Base-by-base conservation (phyloP, 148 eudicot genomes). In the Vaccinium vitisidaea region DNA sequence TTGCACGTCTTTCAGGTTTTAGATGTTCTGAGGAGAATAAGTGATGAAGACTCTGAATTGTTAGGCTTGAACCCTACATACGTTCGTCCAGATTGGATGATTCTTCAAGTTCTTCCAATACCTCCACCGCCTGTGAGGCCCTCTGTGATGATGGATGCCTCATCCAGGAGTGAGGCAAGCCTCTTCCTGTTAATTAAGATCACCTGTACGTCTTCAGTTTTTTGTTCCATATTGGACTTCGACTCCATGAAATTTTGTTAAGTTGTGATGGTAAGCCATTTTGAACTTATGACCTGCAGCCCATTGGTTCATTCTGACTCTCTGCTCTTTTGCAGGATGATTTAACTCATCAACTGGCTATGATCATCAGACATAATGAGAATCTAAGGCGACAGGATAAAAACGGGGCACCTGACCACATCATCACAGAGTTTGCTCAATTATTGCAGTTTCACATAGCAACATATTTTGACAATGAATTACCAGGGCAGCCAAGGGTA, bases 401-500 rank as follows among this genome's bases (percentile, higher is more conserved):
- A 84, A 97, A 97, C 87, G 99, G 99, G 65, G 98, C 99, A 84
- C 99, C 99, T 84, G 98, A 98, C 6, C 99, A 97, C 82, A 93
- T 97, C 46, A 95, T 97, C 30, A 93, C 98, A 32, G 99, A 97
- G 85, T 97, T 97, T 85, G 95, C 99, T 0, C 98, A 95, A 88
- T 75, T 97, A 86, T 88, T 97, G 86, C 99, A 97, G 88, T 97
- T 97, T 84, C 98, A 96, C 88, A 93, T 95, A 71, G 99, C 99
- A 46, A 95, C 99, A 21, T 96, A 96, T 89, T 96, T 96, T 84
- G 98, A 96, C 84, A 96, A 96, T 83, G 99, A 96, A 84, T 91
- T 96, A 81, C 99, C 99, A 43, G 99, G 99, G 18, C 99, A 96
- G 90, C 99, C 99, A 56, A 92, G 98, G 91, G 99, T 96, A 86